Base-by-base conservation (phyloP, 2,329 filamentous ascomycete genomes). In the Phialophora verrucosa region DNA sequence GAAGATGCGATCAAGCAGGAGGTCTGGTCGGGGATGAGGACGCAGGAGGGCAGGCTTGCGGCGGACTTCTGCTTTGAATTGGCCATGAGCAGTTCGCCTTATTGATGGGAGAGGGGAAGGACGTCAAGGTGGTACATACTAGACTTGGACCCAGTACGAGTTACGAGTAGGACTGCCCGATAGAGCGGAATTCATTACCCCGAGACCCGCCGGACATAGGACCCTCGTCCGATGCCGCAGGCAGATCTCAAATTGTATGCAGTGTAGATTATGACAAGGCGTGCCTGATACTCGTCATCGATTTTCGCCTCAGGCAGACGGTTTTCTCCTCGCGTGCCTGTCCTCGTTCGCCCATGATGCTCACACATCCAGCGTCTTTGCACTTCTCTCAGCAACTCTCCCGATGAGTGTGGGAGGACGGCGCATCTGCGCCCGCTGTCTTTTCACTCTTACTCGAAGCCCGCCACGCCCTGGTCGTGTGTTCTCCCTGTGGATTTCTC, bases 1-100 rank as follows among this genome's bases (percentile, higher is more conserved):
- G 88, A 92, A 75, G 88, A 92, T 54, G 91, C 91, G 51, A 88
- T 99, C 44, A 85, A 87, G 56, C 90, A 93, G 60, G 90, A 90
- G 50, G 91, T 92, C 0, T 88, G 85, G 69, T 87, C 90, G 1
- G 72, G 72, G 5, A 78, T 73, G 55, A 77, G 77, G 8, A 72
- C 70, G 0, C 60, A 66, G 1, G 71, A 73, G 49, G 71, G 71
- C 8, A 63, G 65, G 25, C 55, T 69, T 20, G 72, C 70, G 59
- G 66, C 69, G 44, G 70, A 69, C 25, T 73, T 73, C 29, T 72
- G 70, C 38, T 58, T 70, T 8, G 69, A 67, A 25, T 58, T 73
- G 64, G 63, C 62, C 5, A 49, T 64, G 35, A 70, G 68, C 38
- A 68, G 66, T 49, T 61, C 59, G 23, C n/a, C 23, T 10, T 61